Evolutionary conservation across 2,329 filamentous ascomycete genomes (phyloP), one percentile per base, ranked within the genome.

Genomic region (Neurospora sp.): DNA sequence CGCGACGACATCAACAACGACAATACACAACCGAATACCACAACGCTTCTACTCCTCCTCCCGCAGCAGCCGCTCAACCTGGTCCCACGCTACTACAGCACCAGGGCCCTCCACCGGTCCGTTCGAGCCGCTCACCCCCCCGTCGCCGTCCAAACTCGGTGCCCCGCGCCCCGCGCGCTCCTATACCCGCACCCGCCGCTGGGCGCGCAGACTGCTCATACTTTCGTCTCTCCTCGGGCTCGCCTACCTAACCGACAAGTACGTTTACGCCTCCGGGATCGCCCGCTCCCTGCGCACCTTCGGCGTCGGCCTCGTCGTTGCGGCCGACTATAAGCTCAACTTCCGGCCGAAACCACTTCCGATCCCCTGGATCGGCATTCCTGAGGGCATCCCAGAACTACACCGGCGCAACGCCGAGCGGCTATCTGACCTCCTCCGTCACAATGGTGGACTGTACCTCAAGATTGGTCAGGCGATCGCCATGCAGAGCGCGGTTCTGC

Each of bases 391-490:
- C 52, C 85, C 87, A 57, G 92, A 93, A 70, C 82, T 98, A 67
- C 96, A 99, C 80, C 83, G 86, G 43, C 89, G 96, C 72, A 97
- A 91, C 77, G 96, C 96, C 0, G 88, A 93, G 81, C 86, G 92
- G 36, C 82, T 98, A 43, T 97, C 92, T 71, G 85, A 95, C 38
- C 82, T 99, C 72, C 84, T 98, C 74, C 87, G 92, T 36, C 83
- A 87, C 69, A 99, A 99, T 84, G 95, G 96, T 71, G 96, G 96
- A 0, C 81, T 99, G 19, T 99, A 98, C 78, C 85, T 98, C 77
- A 99, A 99, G 85, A 97, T 99, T 70, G 96, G 96, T 0, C 96
- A 99, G 83, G 96, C 96, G 4, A 95, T 99, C 74, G 96, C 95
- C 15, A 98, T 98, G 96, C 96, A 99, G 84, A 95, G 92, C 74